Base-by-base conservation (phyloP, 176 grass and related monocot species). In the Cenchrus americanus region DNA sequence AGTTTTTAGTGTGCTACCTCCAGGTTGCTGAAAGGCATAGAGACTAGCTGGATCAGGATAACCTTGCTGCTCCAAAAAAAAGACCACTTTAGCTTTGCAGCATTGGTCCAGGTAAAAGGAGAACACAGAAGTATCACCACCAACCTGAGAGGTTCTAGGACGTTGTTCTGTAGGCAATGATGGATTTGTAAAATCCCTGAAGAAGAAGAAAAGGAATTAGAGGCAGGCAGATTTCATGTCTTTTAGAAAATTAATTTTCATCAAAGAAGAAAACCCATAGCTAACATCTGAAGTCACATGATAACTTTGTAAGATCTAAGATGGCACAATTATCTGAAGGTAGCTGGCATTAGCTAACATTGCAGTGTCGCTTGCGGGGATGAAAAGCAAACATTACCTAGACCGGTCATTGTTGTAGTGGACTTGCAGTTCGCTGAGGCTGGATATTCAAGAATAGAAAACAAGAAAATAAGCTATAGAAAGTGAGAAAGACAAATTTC, bases 171-270 rank as follows among this genome's bases (percentile, higher is more conserved):
- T 90, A 64, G 96, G 96, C 80, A 99, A 88, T 59, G 91, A 90
- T 52, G 93, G 93, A 84, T 99, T 96, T 62, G 93, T 99, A 79
- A 96, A 99, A 90, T 99, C 96, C 89, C 93, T 99, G 89, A 82
- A 84, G 10, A 77, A 67, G 30, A 71, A 80, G 4, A 62, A 49
- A 74, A 53, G 48, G 4, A 80, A 81, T 73, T 81, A 12, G 5
- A 34, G 62, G 60, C 7, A 60, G 40, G 49, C 26, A 11, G 27
- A 8, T 84, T 86, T 76, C 14, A 63, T 77, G 26, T 53, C 8
- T 34, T 17, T 7, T 40, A 82, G 44, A 87, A 48, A 32, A 76
- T 51, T 43, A n/a, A 61, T 52, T 15, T 26, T 18, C n/a, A 19
- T 19, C 10, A 17, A 8, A 75, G 2, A 82, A 67, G 34, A 67